Conservation (phyloP, 1,139 yeast species). For the Hanseniaspora uvarum region DNA sequence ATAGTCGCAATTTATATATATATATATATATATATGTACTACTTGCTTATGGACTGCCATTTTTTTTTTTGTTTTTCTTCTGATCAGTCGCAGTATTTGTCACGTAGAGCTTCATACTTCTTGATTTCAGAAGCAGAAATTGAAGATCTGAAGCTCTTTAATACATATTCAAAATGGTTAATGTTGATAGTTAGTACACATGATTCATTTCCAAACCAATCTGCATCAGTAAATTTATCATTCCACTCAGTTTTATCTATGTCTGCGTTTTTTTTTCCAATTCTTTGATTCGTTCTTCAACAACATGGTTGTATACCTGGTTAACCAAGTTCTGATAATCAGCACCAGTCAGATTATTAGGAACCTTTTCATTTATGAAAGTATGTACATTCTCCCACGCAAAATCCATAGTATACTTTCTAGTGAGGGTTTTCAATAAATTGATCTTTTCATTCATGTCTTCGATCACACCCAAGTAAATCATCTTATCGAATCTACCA, state of each 20-base stretch:
- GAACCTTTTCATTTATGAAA: constrained; percentile 53
- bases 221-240: constrained; percentile 44
- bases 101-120: constrained; percentile 68
- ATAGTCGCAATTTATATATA: too few species aligned
- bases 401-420: constrained; percentile 60
- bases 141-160: constrained; percentile 61
- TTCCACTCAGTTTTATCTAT: constrained; percentile 29
- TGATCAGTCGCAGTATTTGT: constrained; percentile 50
- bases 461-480: constrained; percentile 85
- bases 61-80: background rate
- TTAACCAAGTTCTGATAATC: constrained; percentile 93
- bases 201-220: constrained; percentile 85
- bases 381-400: constrained; percentile 23
- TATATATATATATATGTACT: too few species aligned
- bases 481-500: constrained; percentile 90
- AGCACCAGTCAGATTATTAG: constrained; percentile 82
- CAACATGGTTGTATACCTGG: constrained; percentile 89
- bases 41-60: too few species aligned
- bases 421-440: constrained; percentile 75
- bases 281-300: constrained; percentile 74
- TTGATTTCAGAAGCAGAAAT: constrained; percentile 79
- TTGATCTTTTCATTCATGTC: constrained; percentile 81
- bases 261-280: constrained; percentile 52
- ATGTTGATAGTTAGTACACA: constrained; percentile 48
- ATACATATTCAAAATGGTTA: constrained; percentile 69